Base-by-base conservation (phyloP, 306 rosid species). In the Cajanus cajan region DNA sequence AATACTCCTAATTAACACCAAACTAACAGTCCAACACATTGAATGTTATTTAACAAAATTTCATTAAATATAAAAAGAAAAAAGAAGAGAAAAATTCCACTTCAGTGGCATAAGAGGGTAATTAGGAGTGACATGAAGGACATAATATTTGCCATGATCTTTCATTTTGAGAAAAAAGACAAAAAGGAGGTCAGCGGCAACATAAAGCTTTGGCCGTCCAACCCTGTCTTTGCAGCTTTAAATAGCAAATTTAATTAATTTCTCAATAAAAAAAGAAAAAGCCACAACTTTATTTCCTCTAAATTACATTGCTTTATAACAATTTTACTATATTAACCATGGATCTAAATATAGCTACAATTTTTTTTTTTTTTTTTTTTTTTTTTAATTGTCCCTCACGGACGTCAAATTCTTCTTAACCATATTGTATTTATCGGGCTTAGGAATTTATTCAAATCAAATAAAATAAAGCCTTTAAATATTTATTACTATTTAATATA, bases 121-220 rank as follows among this genome's bases (percentile, higher is more conserved):
- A 78, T 68, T 76, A 37, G 5, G 0, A 10, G 16, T 0, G 1
- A 7, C 10, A 47, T 0, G 0, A 73, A 76, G 80, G 89, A 85
- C 61, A 75, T 22, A 9, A 21, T 25, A 2, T 18, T 50, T 0
- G 0, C 0, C 6, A 11, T 22, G 2, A 9, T 51, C 37, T 44
- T 81, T 66, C 69, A 58, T 36, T 62, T 71, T 70, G 37, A 48
- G 65, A 68, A 78, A 90, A 88, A 87, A 72, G 93, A 92, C 95
- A 92, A 92, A 86, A 90, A 85, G 91, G 83, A 81, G 89, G 97
- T 88, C 91, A 87, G 92, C 92, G 88, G 90, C 82, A 88, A 84
- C 87, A 77, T 80, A 84, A 88, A 88, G 89, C 84, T 85, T 78
- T 52, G 87, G 88, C 93, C 85, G 87, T 67, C 88, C 87, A 81